Evolutionary conservation across 306 rosid species (phyloP), one percentile per base, ranked within the genome.

Genomic region (Cucurbita argyrosperma): DNA sequence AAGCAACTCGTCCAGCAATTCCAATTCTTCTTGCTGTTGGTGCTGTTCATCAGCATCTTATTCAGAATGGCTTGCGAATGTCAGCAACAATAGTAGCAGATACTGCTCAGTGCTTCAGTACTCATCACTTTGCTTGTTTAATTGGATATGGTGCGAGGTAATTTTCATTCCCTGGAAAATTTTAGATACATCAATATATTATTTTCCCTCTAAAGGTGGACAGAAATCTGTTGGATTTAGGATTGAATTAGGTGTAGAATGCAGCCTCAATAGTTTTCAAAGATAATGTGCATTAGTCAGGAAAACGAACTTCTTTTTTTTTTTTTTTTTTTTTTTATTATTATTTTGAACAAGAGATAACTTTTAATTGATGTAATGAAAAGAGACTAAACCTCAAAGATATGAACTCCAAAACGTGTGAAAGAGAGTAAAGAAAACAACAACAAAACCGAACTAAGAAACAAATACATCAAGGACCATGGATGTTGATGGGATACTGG

Each of bases 81-180:
- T 94, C 97, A 59, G 95, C 99, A 51, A 89, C 99, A 54, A 84
- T 94, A 73, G 51, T 94, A 69, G 99, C 90, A 12, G 97, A 94
- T 63, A 90, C 99, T 76, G 92, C 99, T 79, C 99, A 94, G 83
- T 94, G 97, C 88, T 94, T 94, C 83, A 94, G 99, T 82, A 94
- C 99, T 70, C 99, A 94, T 86, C 99, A 94, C 53, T 94, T 90
- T 84, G 97, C 99, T 76, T 94, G 97, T 80, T 88, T 94, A 84
- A 85, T 94, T 79, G 99, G 99, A 90, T 94, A 89, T 82, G 99
- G 99, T 83, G 99, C 99, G 78, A 94, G 99, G 99, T 94, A 79
- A 73, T 77, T 84, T 74, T 40, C 68, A 67, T 52, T 75, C n/a
- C 13, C n/a, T 57, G 39, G 49, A 74, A 71, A 53, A 62, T 30